Evolutionary conservation across 345 rosid species (phyloP), one percentile per base, ranked within the genome.

Genomic region (Erodium maritimum): DNA sequence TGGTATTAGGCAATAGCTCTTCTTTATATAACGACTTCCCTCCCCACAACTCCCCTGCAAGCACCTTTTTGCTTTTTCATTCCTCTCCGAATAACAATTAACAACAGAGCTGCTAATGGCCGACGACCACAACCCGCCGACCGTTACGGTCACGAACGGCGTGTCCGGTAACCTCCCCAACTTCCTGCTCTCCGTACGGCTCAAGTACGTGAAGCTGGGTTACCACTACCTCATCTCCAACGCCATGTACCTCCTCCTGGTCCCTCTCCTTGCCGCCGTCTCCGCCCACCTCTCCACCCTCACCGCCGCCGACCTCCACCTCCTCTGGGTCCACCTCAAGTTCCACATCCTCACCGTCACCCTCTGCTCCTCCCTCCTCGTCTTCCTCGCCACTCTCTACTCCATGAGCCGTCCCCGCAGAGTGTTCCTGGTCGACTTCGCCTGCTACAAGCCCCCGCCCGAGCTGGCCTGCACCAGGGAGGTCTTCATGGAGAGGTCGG

Each of bases 181-280:
- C 42, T 64, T 69, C 60, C 61, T 65, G 57, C 50, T 61, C 17
- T 71, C 73, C 7, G 29, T 73, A 1, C 61, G 20, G 25, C 76
- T 71, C 61, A 77, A 73, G 64, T 63, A 73, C 54, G 74, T 68
- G 12, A 74, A 74, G 61, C 76, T 77, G 19, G 76, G 74, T 21
- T 73, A 63, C 61, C 78, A 77, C 63, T 71, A 71, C 62, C 54
- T 74, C 14, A 69, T 73, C 70, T 65, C 73, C 64, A 73, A 58
- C 21, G 70, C 70, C 50, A 19, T 61, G 52, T 73, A 65, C 34
- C 45, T 73, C 18, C 17, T 73, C 20, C 68, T 73, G 12, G 21
- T 62, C 17, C 67, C 73, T 2, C 19, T 69, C 10, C 21, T 73
- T 23, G 22, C 12, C 20, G 23, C 52, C 4, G 25, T 60, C 4